A percentile compares a stretch with the other conserved stretches of the same genome.
Evolutionary conservation across 176 grass and related monocot species (phyloP).

Genomic region (Oryza brachyantha): DNA sequence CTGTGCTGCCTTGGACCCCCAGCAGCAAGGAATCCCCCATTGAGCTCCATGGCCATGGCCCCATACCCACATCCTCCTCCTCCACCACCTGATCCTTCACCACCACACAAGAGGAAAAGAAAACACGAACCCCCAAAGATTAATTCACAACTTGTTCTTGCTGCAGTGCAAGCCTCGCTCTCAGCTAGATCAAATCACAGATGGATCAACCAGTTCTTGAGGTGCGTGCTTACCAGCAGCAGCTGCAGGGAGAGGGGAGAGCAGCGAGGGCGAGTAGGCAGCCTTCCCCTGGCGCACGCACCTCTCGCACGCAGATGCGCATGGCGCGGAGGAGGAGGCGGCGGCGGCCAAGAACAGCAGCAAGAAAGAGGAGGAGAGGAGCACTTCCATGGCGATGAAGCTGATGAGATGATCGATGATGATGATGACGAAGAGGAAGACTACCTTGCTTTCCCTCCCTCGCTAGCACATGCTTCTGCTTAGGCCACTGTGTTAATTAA

Average conservation of each 20-base stretch:
- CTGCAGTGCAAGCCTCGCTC: background rate
- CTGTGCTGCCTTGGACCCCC: slow-evolving; percentile 48
- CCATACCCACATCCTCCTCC: slow-evolving; percentile 68
- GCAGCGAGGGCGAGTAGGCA: slow-evolving; percentile 42
- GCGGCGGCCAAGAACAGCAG: background rate
- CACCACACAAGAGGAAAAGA: background rate
- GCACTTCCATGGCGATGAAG: slow-evolving; percentile 18
- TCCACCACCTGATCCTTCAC: slow-evolving; percentile 18
- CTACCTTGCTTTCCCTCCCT: background rate
- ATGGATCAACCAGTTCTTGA: background rate
- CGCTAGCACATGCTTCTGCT: slow-evolving; percentile 31
- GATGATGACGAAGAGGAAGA: background rate
- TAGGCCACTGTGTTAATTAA: slow-evolving; percentile 13
- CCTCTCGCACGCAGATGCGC: slow-evolving; percentile 24
- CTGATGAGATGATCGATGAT: background rate
- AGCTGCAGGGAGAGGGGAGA: slow-evolving; percentile 8
- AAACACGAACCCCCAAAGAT: too few relatives aligned
- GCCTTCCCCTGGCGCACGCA: slow-evolving; percentile 51
- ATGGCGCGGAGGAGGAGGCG: background rate
- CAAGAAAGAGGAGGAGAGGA: slow-evolving; percentile 1
- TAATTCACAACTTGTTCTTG: background rate
- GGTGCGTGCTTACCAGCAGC: background rate
- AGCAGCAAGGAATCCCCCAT: slow-evolving; percentile 62
- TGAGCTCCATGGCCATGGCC: slow-evolving; percentile 56
- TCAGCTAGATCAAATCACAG: background rate